Evolutionary conservation across 495 filamentous ascomycete genomes (phyloP), one percentile per base, ranked within the genome.

Genomic region (Aspergillus sparsus): DNA sequence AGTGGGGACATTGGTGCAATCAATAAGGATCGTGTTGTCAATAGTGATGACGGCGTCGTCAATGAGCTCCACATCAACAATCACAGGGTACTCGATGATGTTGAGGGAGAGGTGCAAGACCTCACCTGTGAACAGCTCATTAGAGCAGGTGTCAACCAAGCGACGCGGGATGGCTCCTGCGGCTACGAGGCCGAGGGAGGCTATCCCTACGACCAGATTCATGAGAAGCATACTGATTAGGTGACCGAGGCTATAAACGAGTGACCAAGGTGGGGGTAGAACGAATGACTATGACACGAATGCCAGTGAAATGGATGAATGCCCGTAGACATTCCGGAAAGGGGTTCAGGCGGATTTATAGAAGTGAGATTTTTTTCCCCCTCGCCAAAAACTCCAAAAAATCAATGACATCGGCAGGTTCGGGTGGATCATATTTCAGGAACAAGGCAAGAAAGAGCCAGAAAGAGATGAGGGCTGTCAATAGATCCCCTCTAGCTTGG

Each of bases 1-100:
- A 46, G 62, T 61, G 16, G 62, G 62, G 18, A 53, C 62, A 53
- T 64, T 55, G 10, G 62, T 64, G 49, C 53, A 60, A 7, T 64
- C 62, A 42, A 64, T 64, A 32, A 61, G 46, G 21, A 64, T 64
- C 8, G 62, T 64, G 36, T 61, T 61, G 39, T 61, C 62, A n/a
- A 61, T 50, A 33, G 57, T 64, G 12, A 64, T 46, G 35, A 61
- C 58, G 18, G 62, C 58, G 35, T 64, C 53, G 42, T 64, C 57
- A 15, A 60, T 47, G 27, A 64, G 37, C 53, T 61, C 52, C 21
- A 61, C 57, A 50, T 64, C 62, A 33, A 61, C 62, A 18, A 64
- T 46, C 13, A 64, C 39, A 16, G 62, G 62, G 36, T 53, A 60
- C 46, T 64, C 62, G 15, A 64, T 47, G 57, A 64, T 64, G 39